These are phyloP conservation scores for Kwoniella shandongensis DNA, from an alignment of 768 basidiomycete genomes.

Conservation along the genomic window DNA sequence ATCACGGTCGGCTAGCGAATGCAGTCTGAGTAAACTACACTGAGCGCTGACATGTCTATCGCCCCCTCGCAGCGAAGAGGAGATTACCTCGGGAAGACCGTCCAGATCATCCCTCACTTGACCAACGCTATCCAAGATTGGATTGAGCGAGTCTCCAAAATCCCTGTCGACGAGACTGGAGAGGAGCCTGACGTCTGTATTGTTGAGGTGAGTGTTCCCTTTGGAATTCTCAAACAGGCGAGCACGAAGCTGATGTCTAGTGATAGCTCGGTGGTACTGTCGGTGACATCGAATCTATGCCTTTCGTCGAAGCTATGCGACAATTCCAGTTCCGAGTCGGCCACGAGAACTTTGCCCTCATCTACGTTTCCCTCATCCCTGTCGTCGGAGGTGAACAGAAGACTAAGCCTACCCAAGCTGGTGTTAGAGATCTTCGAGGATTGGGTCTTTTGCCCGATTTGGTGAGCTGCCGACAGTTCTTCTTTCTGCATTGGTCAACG, in stretches of 20 bases:
- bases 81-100: slow-evolving; percentile 90
- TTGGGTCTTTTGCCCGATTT: slow-evolving; percentile 90
- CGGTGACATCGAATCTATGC: slow-evolving; percentile 97
- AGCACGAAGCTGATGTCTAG: background rate
- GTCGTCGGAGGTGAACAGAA: slow-evolving; percentile 99
- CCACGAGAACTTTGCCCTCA: slow-evolving; percentile 90
- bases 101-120: slow-evolving; percentile 94
- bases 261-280: slow-evolving; percentile 99
- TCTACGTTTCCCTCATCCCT: slow-evolving; percentile 96
- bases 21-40: too few species aligned
- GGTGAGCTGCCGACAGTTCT: slow-evolving; percentile 57
- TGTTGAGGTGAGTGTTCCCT: slow-evolving; percentile 68
- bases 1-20: too few species aligned
- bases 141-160: slow-evolving; percentile 91
- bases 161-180: slow-evolving; percentile 90
- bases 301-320: slow-evolving; percentile 98
- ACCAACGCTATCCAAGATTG: slow-evolving; percentile 98
- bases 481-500: background rate
- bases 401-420: slow-evolving; percentile 97
- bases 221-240: too few species aligned
- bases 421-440: slow-evolving; percentile 87
- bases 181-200: slow-evolving; percentile 96
- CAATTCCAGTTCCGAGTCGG: slow-evolving; percentile 99
- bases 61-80: slow-evolving; percentile 53
- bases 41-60: too few species aligned